phyloP scores from a whole-genome alignment of 257 asterid genomes.

The Fraxinus americana region DNA sequence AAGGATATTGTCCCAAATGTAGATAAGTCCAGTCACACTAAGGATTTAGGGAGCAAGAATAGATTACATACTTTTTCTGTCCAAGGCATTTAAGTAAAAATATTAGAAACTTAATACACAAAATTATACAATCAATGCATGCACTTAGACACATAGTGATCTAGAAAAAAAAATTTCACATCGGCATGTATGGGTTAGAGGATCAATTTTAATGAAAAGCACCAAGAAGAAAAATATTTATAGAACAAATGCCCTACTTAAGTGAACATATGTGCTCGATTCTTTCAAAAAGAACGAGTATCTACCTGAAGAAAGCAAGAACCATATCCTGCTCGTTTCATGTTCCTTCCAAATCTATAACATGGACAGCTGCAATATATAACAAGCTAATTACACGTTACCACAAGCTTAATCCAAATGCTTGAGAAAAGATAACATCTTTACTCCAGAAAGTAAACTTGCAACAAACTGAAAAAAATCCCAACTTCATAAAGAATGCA shows the following conservation, averaged over 20 bases:
- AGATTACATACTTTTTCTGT: neutral
- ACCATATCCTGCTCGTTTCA: constrained; percentile 92
- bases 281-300: constrained; percentile 8
- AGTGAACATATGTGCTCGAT: neutral
- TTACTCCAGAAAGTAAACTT: neutral
- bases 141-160: neutral
- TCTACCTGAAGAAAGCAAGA: constrained; percentile 89
- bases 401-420: constrained; percentile 13
- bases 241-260: neutral
- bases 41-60: constrained; percentile 1
- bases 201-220: neutral
- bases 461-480: neutral
- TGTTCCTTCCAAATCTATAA: constrained; percentile 94
- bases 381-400: constrained; percentile 26
- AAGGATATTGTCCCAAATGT: neutral
- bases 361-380: constrained; percentile 85
- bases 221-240: neutral
- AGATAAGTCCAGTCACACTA: neutral
- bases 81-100: neutral
- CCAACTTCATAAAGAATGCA: neutral
- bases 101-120: neutral
- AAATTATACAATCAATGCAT: constrained; percentile 2
- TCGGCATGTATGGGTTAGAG: neutral
- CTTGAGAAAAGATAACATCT: constrained; percentile 6
- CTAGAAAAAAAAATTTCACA: neutral